These are phyloP conservation scores for Aspergillus kassunensis DNA, from an alignment of 495 filamentous ascomycete species.

Conservation along the genomic window DNA sequence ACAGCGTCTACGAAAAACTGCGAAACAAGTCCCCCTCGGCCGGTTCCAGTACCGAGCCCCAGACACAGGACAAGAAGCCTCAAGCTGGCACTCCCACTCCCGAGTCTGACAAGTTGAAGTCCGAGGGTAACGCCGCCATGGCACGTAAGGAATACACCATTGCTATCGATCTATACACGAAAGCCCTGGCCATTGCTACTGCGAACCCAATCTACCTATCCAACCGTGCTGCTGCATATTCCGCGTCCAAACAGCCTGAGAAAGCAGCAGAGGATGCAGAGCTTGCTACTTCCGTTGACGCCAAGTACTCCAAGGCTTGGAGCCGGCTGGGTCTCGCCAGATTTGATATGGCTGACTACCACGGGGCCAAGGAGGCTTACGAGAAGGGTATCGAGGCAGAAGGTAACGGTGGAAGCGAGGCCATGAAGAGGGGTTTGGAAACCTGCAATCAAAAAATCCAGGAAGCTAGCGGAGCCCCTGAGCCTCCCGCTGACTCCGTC, in stretches of 20 bases:
- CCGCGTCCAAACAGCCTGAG: conserved; percentile 72
- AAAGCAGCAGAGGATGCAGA: conserved; percentile 82
- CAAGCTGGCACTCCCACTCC: conserved; percentile 41
- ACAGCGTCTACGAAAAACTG: conserved; percentile 92
- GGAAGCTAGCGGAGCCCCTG: conserved; percentile 52
- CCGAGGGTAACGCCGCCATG: conserved; percentile 93
- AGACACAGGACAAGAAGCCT: conserved; percentile 26
- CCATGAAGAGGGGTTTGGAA: conserved; percentile 91
- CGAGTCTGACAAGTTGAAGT: conserved; percentile 83
- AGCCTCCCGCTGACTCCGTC: conserved; percentile 48
- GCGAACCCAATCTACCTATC: conserved; percentile 94
- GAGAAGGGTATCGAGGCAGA: conserved; percentile 88
- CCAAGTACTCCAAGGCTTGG: conserved; percentile 96
- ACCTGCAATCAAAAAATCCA: conserved; percentile 81
- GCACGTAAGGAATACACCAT: conserved; percentile 75
- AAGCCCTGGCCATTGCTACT: conserved; percentile 75
- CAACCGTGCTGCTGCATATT: conserved; percentile 92
- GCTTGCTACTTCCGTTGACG: conserved; percentile 77
- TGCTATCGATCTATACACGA: conserved; percentile 81
- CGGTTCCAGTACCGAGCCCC: conserved; percentile 11
- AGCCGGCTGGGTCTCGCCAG: conserved; percentile 82
- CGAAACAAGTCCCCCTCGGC: conserved; percentile 58
- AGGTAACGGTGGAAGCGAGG: conserved; percentile 75
- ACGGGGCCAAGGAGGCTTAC: conserved; percentile 92
- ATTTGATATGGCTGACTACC: conserved; percentile 85